These are phyloP conservation scores for Glaciozyma martinii DNA, from an alignment of 768 basidiomycete genomes.

Conservation along the genomic window DNA sequence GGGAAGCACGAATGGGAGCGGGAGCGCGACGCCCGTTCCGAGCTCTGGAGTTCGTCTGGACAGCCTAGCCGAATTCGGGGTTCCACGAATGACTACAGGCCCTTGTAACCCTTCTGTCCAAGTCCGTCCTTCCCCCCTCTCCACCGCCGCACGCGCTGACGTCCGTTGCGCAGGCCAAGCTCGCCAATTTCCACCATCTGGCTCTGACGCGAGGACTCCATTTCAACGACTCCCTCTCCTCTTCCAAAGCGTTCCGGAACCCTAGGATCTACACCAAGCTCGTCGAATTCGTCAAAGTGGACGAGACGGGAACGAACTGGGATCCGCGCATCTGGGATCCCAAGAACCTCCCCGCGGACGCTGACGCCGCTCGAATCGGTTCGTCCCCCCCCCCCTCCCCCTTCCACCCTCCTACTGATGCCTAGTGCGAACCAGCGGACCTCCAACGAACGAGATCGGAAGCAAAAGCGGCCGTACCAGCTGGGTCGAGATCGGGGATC, in stretches of 20 bases:
- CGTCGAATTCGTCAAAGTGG: constrained; percentile 85
- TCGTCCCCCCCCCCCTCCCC: constrained; percentile 35
- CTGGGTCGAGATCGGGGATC: constrained; percentile 55
- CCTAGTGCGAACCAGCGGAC: constrained; percentile 46
- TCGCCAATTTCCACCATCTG: constrained; percentile 65
- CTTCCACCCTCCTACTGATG: neutral
- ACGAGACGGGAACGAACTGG: constrained; percentile 80
- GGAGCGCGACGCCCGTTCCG: neutral
- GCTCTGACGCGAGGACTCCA: constrained; percentile 62
- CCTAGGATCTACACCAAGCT: constrained; percentile 92
- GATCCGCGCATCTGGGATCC: constrained; percentile 67
- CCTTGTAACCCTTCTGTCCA: constrained; percentile 57
- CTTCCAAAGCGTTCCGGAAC: constrained; percentile 85
- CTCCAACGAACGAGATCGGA: constrained; percentile 58
- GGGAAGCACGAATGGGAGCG: neutral
- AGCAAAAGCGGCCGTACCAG: constrained; percentile 49
- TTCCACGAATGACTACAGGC: constrained; percentile 52
- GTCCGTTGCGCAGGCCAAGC: constrained; percentile 54
- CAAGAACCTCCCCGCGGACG: constrained; percentile 52
- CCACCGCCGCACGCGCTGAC: neutral
- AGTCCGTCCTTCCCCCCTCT: constrained; percentile 41
- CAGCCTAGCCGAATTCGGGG: constrained; percentile 65
- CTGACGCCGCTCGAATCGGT: constrained; percentile 75
- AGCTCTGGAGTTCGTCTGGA: constrained; percentile 32
- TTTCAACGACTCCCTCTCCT: constrained; percentile 93